Evolutionary conservation across 2,329 filamentous ascomycete genomes (phyloP).

Genomic region (Beauveria brongniartii): DNA sequence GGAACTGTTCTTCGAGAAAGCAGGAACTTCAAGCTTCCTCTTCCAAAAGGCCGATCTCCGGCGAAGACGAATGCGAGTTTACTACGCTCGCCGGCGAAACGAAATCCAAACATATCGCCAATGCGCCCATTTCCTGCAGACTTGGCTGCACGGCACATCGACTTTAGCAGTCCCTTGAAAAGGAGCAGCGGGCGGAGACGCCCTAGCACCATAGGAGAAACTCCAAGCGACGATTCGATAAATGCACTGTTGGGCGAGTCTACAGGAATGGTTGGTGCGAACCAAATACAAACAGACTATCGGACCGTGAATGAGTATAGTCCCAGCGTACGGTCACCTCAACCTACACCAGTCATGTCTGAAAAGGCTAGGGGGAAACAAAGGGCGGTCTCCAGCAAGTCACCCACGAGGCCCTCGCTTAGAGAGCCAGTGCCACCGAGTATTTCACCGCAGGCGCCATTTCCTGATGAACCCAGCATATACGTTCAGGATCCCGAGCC

Average conservation of each 20-base stretch:
- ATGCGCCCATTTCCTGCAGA: slow-evolving; percentile 29
- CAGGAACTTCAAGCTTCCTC: slow-evolving; percentile 27
- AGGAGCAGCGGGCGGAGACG: slow-evolving; percentile 8
- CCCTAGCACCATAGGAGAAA: slow-evolving; percentile 18
- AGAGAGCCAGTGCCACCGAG: background rate
- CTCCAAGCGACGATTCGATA: slow-evolving; percentile 15
- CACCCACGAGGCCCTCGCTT: background rate
- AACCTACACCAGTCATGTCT: slow-evolving; percentile 2
- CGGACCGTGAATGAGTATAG: slow-evolving; percentile 4
- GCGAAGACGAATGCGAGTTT: slow-evolving; percentile 53
- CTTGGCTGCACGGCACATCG: slow-evolving; percentile 40
- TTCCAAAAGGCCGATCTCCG: slow-evolving; percentile 48
- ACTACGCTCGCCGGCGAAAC: slow-evolving; percentile 42
- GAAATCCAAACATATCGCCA: slow-evolving; percentile 50
- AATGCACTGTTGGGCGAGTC: slow-evolving; percentile 24
- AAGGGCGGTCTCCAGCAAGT: background rate
- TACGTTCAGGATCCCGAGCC: slow-evolving; percentile 12
- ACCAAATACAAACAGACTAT: slow-evolving; percentile 20
- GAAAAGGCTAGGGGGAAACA: slow-evolving; percentile 15
- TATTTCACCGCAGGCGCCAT: background rate
- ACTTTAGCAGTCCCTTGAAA: slow-evolving; percentile 39
- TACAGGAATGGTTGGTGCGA: slow-evolving; percentile 32
- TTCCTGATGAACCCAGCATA: background rate
- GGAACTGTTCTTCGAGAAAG: slow-evolving; percentile 42
- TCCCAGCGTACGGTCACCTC: background rate